Percentiles rank a stretch among this genome's conserved stretches.
Conservation (phyloP, 352 stramenopile genomes). For the Phytophthora cajani region DNA sequence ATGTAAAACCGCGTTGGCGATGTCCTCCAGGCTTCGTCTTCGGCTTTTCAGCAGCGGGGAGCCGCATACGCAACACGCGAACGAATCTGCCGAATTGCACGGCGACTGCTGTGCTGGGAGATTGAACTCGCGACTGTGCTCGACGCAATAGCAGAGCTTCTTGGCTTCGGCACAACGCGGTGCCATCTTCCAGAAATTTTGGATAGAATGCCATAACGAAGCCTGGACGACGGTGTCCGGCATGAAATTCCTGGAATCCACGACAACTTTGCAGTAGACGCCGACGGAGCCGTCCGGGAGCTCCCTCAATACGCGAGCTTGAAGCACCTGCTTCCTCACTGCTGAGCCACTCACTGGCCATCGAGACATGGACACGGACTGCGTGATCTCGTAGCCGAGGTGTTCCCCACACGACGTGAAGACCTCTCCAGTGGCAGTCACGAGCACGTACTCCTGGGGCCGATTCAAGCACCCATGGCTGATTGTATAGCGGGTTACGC, state of each 20-base stretch:
- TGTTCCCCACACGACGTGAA: slow-evolving; percentile 25
- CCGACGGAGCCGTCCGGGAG: slow-evolving; percentile 23
- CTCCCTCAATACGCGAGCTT: slow-evolving; percentile 22
- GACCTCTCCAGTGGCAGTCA: slow-evolving; percentile 17
- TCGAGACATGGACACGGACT: slow-evolving; percentile 16
- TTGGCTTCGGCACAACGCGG: slow-evolving; percentile 22
- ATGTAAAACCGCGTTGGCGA: slow-evolving; percentile 12
- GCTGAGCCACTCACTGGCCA: slow-evolving; percentile 12
- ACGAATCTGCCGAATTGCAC: slow-evolving; percentile 2
- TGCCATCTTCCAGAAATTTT: slow-evolving; percentile 24
- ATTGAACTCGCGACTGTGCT: slow-evolving; percentile 8
- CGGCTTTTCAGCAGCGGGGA: slow-evolving; percentile 1
- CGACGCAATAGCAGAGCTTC: slow-evolving; percentile 28
- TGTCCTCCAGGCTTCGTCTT: slow-evolving; percentile 14
- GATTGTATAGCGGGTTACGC: slow-evolving; percentile 7
- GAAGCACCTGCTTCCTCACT: slow-evolving; percentile 14
- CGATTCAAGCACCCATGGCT: slow-evolving; percentile 16
- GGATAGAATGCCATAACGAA: slow-evolving; percentile 14
- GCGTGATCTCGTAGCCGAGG: slow-evolving; percentile 26
- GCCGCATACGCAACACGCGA: slow-evolving; percentile 21
- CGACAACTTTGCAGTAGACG: slow-evolving; percentile 27
- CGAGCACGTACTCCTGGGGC: slow-evolving; percentile 22
- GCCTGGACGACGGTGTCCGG: slow-evolving; percentile 14
- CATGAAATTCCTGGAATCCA: slow-evolving; percentile 22
- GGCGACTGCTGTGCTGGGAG: slow-evolving; percentile 3